Evolutionary conservation across 441 rosid genomes (phyloP).

Genomic region (Populus trichocarpa): DNA sequence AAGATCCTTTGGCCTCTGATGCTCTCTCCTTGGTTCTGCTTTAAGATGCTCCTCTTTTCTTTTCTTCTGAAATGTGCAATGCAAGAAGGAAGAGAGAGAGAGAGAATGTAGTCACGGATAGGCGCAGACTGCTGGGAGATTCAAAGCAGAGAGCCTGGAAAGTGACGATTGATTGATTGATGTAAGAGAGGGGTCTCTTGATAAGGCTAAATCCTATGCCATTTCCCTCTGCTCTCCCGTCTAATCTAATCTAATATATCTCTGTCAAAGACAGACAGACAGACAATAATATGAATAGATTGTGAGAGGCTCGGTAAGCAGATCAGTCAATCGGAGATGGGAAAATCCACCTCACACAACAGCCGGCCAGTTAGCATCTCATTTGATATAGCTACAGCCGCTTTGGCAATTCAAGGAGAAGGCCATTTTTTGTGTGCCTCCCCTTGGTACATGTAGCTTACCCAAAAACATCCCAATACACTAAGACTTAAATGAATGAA

Average conservation of each 20-base stretch:
- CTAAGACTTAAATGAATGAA: too few species aligned
- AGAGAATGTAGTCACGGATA: constrained; percentile 23
- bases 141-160: constrained; percentile 36
- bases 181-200: constrained; percentile 34
- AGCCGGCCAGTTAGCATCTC: constrained; percentile 70
- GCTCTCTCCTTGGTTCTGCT: too few species aligned
- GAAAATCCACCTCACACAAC: constrained; percentile 34
- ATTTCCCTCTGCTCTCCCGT: constrained; percentile 38
- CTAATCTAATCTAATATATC: constrained; percentile 5
- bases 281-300: neutral
- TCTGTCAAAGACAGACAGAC: neutral
- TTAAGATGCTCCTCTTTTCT: too few species aligned
- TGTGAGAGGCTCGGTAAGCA: constrained; percentile 86
- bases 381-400: constrained; percentile 65
- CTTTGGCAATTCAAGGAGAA: constrained; percentile 56
- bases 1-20: too few species aligned
- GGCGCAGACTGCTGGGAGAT: constrained; percentile 26
- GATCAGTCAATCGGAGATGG: constrained; percentile 39
- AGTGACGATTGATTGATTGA: constrained; percentile 13
- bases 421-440: constrained; percentile 33
- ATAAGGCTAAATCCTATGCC: constrained; percentile 32
- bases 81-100: neutral
- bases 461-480: too few species aligned
- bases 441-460: constrained; percentile 63
- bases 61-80: too few species aligned